These are phyloP conservation scores for Tirmania nivea DNA, from an alignment of 495 filamentous ascomycete genomes.

Conservation along the genomic window DNA sequence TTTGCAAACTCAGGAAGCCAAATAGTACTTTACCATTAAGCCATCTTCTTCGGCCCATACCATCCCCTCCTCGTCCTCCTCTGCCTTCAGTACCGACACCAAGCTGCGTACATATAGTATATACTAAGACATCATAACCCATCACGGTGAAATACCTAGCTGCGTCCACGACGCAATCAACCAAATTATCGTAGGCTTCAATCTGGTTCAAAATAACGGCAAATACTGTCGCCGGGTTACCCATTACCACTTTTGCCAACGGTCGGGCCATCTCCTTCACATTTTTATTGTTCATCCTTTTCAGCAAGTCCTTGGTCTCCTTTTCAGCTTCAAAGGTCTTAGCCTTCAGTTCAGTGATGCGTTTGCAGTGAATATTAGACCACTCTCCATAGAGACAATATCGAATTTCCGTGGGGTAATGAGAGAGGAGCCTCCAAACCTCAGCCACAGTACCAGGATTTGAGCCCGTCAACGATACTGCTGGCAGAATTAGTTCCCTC, in stretches of 20 bases:
- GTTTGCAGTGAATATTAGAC: constrained; percentile 49
- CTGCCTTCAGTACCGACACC: constrained; percentile 39
- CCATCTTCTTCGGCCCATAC: constrained; percentile 77
- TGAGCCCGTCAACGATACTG: constrained; percentile 56
- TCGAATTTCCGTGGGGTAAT: constrained; percentile 50
- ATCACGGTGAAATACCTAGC: constrained; percentile 80
- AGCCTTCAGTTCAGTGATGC: constrained; percentile 43
- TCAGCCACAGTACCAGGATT: constrained; percentile 71
- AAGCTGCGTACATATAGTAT: constrained; percentile 39
- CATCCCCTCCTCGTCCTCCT: constrained; percentile 61
- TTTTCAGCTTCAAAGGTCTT: constrained; percentile 54
- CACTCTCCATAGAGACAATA: constrained; percentile 89
- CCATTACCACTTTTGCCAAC: constrained; percentile 68
- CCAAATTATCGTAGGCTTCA: constrained; percentile 77
- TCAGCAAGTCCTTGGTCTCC: constrained; percentile 63
- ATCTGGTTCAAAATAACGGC: constrained; percentile 67
- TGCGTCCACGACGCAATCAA: constrained; percentile 80
- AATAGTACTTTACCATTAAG: constrained; percentile 25
- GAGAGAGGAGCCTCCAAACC: constrained; percentile 57
- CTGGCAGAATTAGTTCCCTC: constrained; percentile 60
- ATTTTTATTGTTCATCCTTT: constrained; percentile 67
- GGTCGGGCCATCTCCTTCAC: constrained; percentile 61
- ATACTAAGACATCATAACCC: constrained; percentile 79
- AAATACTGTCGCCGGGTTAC: constrained; percentile 80
- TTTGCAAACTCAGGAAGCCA: not conserved